Percentiles rank a stretch among this genome's conserved stretches.
Conservation (phyloP, 2,329 filamentous ascomycete species). For the Diaporthe longicolla region DNA sequence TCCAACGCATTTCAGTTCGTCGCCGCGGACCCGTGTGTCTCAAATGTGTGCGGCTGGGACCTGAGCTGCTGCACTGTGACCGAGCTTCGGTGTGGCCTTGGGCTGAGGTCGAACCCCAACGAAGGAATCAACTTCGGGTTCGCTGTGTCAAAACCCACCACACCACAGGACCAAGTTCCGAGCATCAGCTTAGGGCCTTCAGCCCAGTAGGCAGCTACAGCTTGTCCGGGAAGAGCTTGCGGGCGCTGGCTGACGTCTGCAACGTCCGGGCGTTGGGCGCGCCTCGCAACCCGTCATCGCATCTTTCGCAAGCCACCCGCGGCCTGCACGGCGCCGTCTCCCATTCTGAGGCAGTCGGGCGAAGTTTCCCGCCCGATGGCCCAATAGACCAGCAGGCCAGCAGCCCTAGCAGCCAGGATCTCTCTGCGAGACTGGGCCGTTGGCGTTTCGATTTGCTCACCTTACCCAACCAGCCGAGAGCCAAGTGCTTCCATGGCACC, state of each 20-base stretch:
- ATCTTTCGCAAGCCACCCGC: conserved; percentile 25
- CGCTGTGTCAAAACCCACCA: not conserved
- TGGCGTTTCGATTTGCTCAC: conserved; percentile 39
- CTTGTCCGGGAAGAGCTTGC: conserved; percentile 36
- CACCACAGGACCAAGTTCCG: not conserved
- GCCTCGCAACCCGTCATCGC: conserved; percentile 28
- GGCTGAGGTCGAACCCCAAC: conserved; percentile 11
- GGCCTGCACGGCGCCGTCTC: conserved; percentile 29
- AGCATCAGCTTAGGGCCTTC: conserved; percentile 9
- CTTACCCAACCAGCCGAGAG: conserved; percentile 41
- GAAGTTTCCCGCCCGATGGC: conserved; percentile 37
- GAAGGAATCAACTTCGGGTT: not conserved
- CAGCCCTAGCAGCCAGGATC: conserved; percentile 22
- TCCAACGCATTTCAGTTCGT: conserved; percentile 36
- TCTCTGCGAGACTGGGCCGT: conserved; percentile 13
- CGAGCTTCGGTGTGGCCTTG: not conserved
- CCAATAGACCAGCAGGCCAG: conserved; percentile 12
- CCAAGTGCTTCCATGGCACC: conserved; percentile 48
- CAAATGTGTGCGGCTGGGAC: conserved; percentile 7
- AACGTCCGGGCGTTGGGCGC: conserved; percentile 36
- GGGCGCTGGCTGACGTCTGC: conserved; percentile 31
- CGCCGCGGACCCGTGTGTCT: not conserved
- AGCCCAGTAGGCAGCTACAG: conserved; percentile 24
- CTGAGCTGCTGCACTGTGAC: not conserved
- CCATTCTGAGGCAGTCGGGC: conserved; percentile 37